These are phyloP conservation scores for Ceratocystis harringtonii DNA, from an alignment of 2,329 filamentous ascomycete species.

Conservation along the genomic window DNA sequence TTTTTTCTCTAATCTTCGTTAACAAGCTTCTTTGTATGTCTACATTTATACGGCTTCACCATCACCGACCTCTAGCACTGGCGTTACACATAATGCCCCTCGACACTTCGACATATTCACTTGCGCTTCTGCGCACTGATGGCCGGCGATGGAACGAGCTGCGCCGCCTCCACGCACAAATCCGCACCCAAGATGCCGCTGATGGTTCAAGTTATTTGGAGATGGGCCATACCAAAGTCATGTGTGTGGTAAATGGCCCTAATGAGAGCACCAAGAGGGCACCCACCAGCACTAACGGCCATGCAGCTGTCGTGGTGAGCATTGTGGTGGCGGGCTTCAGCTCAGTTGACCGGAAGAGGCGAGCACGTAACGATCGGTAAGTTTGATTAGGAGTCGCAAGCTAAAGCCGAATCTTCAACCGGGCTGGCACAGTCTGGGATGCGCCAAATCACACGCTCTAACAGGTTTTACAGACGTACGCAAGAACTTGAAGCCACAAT, in stretches of 20 bases:
- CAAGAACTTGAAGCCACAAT: constrained; percentile 71
- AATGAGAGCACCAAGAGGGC: constrained; percentile 38
- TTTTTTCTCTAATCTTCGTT: not conserved
- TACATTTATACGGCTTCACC: not conserved
- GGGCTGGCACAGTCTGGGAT: too few relatives aligned
- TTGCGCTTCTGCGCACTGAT: constrained; percentile 70
- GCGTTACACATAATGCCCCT: constrained; percentile 55
- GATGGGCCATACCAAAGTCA: constrained; percentile 94
- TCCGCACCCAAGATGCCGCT: constrained; percentile 80
- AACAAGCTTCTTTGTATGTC: not conserved
- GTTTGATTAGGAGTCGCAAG: constrained; percentile 20
- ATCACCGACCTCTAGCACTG: not conserved
- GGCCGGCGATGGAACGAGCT: constrained; percentile 95
- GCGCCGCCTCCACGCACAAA: constrained; percentile 71
- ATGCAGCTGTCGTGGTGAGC: constrained; percentile 59
- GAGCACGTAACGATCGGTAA: constrained; percentile 63
- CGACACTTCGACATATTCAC: constrained; percentile 80
- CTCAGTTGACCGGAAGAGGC: constrained; percentile 67
- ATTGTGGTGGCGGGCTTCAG: constrained; percentile 80
- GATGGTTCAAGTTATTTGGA: constrained; percentile 90
- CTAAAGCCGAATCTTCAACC: too few relatives aligned
- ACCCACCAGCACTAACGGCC: constrained; percentile 7
- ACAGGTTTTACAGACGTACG: constrained; percentile 44
- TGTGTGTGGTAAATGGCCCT: constrained; percentile 81
- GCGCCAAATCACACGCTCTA: not conserved